Conservation (phyloP, 148 eudicot genomes). For the Vaccinium darrowii region DNA sequence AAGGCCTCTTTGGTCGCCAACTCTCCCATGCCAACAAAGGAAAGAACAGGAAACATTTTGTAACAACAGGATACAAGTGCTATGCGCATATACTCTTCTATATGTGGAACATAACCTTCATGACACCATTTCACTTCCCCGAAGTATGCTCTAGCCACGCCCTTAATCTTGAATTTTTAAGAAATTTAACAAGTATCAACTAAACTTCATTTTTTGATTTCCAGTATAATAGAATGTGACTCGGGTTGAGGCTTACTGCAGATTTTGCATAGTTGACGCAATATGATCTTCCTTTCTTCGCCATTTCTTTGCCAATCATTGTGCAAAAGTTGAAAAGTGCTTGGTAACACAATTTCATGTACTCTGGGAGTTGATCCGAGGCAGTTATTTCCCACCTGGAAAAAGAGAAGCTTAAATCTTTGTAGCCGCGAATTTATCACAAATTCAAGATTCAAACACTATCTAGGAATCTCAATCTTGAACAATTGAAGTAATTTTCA, state of each 20-base stretch:
- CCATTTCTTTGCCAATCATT: slow-evolving; percentile 36
- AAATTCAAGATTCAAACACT: too few relatives aligned
- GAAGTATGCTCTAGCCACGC: too few relatives aligned
- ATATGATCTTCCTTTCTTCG: slow-evolving; percentile 30
- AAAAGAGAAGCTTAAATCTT: not conserved
- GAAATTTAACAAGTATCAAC: too few relatives aligned
- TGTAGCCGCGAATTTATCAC: too few relatives aligned
- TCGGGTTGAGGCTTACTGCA: slow-evolving; percentile 19
- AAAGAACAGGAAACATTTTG: slow-evolving; percentile 16
- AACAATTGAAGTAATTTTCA: not conserved
- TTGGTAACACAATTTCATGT: slow-evolving; percentile 32
- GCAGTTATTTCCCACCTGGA: slow-evolving; percentile 40
- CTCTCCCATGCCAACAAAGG: slow-evolving; percentile 40
- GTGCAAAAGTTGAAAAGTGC: slow-evolving; percentile 28
- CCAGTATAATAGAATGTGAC: not conserved
- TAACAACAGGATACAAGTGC: slow-evolving; percentile 23
- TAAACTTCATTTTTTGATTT: too few relatives aligned
- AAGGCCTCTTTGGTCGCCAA: slow-evolving; percentile 29
- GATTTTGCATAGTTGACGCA: slow-evolving; percentile 24
- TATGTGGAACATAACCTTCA: slow-evolving; percentile 28
- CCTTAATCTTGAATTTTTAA: too few relatives aligned
- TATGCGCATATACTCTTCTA: slow-evolving; percentile 38
- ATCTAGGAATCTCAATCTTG: not conserved
- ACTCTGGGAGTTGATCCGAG: slow-evolving; percentile 36
- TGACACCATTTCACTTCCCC: slow-evolving; percentile 25